These are phyloP conservation scores for Boletus vinaceobasis DNA, from an alignment of 768 basidiomycete genomes.

Conservation along the genomic window DNA sequence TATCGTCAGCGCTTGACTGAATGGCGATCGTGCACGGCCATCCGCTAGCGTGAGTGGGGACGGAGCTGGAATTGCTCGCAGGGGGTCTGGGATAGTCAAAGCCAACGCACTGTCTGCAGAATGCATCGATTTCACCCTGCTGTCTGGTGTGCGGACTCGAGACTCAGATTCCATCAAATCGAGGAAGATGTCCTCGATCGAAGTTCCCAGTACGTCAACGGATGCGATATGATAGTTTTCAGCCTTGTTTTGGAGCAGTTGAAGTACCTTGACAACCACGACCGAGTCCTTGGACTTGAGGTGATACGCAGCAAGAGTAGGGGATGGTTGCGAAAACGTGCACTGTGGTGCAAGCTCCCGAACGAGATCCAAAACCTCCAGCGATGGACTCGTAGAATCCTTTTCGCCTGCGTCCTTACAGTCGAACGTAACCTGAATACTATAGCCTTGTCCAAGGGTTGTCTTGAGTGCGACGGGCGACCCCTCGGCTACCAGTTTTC, in stretches of 20 bases:
- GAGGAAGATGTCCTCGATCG: slow-evolving; percentile 82
- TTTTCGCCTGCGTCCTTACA: slow-evolving; percentile 30
- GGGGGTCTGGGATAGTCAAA: not conserved
- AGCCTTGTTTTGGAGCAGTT: slow-evolving; percentile 47
- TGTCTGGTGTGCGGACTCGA: slow-evolving; percentile 20
- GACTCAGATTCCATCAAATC: slow-evolving; percentile 53
- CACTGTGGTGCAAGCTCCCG: slow-evolving; percentile 44
- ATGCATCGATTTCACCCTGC: slow-evolving; percentile 21
- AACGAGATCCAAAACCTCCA: slow-evolving; percentile 41
- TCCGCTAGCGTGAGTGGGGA: slow-evolving; percentile 33
- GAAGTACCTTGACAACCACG: slow-evolving; percentile 54
- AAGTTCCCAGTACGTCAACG: slow-evolving; percentile 68
- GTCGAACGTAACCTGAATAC: slow-evolving; percentile 51
- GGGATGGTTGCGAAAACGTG: slow-evolving; percentile 41
- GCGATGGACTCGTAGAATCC: slow-evolving; percentile 10
- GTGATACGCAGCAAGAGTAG: slow-evolving; percentile 48
- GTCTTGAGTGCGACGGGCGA: slow-evolving; percentile 74
- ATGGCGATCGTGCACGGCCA: slow-evolving; percentile 53
- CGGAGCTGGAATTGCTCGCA: not conserved
- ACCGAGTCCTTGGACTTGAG: slow-evolving; percentile 57
- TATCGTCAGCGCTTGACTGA: slow-evolving; percentile 67
- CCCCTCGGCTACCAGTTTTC: slow-evolving; percentile 69
- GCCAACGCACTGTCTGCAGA: slow-evolving; percentile 1
- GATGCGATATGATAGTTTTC: slow-evolving; percentile 39
- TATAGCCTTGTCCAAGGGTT: slow-evolving; percentile 69